Evolutionary conservation across 2,329 filamentous ascomycete species (phyloP).

Genomic region (Knoxdaviesia capensis): DNA sequence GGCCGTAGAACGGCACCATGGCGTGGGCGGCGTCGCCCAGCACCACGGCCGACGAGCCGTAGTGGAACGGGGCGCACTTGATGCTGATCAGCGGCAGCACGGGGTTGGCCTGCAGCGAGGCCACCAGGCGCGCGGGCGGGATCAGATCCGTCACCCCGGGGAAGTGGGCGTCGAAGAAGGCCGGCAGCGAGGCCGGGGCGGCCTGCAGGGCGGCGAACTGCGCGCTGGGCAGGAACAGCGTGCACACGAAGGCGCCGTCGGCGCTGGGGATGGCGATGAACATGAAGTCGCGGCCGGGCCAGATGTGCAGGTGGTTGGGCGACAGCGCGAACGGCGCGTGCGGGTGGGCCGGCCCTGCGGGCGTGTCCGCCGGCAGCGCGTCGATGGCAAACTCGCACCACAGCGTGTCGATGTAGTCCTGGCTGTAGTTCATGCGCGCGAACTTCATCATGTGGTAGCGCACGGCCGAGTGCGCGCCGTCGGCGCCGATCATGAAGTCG

Average conservation of each 20-base stretch:
- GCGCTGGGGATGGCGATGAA: slow-evolving; percentile 85
- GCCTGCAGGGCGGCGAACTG: slow-evolving; percentile 50
- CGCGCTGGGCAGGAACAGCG: slow-evolving; percentile 62
- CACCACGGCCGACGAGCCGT: slow-evolving; percentile 55
- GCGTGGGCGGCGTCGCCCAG: slow-evolving; percentile 90
- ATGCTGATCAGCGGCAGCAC: slow-evolving; percentile 86
- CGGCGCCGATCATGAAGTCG: slow-evolving; percentile 83
- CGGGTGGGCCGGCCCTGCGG: slow-evolving; percentile 10
- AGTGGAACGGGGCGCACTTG: slow-evolving; percentile 82
- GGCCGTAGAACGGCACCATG: slow-evolving; percentile 96
- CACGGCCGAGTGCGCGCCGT: slow-evolving; percentile 83
- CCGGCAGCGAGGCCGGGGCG: slow-evolving; percentile 35
- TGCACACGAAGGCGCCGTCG: slow-evolving; percentile 87
- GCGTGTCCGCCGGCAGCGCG: slow-evolving; percentile 24
- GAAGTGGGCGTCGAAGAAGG: slow-evolving; percentile 69
- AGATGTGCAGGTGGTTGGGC: slow-evolving; percentile 89
- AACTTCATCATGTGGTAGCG: slow-evolving; percentile 95
- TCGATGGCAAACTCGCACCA: slow-evolving; percentile 92
- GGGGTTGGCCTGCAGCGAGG: slow-evolving; percentile 63
- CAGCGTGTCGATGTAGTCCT: slow-evolving; percentile 87
- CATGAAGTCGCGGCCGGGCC: slow-evolving; percentile 89
- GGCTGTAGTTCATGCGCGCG: slow-evolving; percentile 71
- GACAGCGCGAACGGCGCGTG: slow-evolving; percentile 52
- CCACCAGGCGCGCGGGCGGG: slow-evolving; percentile 41
- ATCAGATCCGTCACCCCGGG: slow-evolving; percentile 66